These are phyloP conservation scores for Xylariaceae sp. DNA, from an alignment of 2,329 filamentous ascomycete species.

Conservation along the genomic window DNA sequence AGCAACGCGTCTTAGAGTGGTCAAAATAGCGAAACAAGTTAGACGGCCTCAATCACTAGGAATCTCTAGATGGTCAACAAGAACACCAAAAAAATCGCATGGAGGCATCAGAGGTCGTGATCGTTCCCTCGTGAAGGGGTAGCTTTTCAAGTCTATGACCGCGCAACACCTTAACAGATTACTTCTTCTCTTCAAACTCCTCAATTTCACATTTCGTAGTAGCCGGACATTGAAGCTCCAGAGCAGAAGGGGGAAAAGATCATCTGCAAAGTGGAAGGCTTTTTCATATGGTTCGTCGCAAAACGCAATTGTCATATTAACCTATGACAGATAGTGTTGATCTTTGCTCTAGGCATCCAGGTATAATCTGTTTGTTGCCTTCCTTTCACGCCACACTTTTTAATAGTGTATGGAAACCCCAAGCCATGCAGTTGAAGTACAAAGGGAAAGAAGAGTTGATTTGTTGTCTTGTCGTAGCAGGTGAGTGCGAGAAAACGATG, in stretches of 20 bases:
- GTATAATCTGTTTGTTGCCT: conserved; percentile 42
- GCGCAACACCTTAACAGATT: conserved; percentile 14
- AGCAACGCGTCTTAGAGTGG: too few relatives aligned
- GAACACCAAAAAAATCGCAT: conserved; percentile 7
- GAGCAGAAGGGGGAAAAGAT: too few relatives aligned
- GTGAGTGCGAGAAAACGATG: conserved; percentile 2
- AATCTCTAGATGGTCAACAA: too few relatives aligned
- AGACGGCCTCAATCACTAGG: too few relatives aligned
- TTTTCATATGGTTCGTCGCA: conserved; percentile 20
- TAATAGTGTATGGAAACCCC: conserved; percentile 48
- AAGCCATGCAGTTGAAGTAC: conserved; percentile 54
- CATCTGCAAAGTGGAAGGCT: too few relatives aligned
- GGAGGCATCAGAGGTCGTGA: conserved; percentile 15
- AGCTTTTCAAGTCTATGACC: conserved; percentile 18
- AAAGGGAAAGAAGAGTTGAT: conserved; percentile 42
- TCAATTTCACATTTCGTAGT: conserved; percentile 15
- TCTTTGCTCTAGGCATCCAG: conserved; percentile 43
- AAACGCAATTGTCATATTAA: conserved; percentile 34
- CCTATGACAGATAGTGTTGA: conserved; percentile 30
- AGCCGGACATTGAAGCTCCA: conserved; percentile 15
- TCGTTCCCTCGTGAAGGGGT: conserved; percentile 18
- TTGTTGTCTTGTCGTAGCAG: conserved; percentile 33
- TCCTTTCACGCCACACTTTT: conserved; percentile 40
- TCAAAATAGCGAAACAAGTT: too few relatives aligned
- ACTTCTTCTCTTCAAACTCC: too few relatives aligned